Base-by-base conservation (phyloP, 1,139 yeast genomes). In the Groenewaldozyma sp. region DNA sequence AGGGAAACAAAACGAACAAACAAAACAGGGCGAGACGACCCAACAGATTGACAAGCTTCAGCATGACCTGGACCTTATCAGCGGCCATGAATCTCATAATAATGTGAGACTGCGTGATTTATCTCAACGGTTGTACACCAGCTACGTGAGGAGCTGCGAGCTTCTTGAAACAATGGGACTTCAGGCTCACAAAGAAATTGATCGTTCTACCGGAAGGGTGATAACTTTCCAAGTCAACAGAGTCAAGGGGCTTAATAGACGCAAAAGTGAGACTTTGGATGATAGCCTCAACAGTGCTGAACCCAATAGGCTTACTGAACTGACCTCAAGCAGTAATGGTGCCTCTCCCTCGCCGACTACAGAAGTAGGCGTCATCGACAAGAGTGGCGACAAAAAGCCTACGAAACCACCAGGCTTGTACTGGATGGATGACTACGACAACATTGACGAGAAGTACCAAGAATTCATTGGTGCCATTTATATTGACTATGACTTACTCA, bases 101-200 rank as follows among this genome's bases (percentile, higher is more conserved):
- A 43, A 48, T 33, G 43, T 46, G 14, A 42, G 51, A 26, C 54
- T 67, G 24, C 60, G 60, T 28, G 68, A 62, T 31, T 47, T 70
- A 35, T 58, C 68, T 34, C 60, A 58, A 37, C 55, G 63, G 28
- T 48, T 68, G 13, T 60, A 52, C 42, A 55, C 62, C 4, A 59
- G 64, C 28, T 55, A 68, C 40, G 52, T 56, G n/a, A 58, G 78
- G 31, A 68, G 74, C 39, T 76, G 83, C 50, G 65, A 72, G 39
- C 64, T 82, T 2, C 64, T 88, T 39, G 95, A 84, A 53, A 71
- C 82, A 1, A 77, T 87, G 70, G 97, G 97, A 1, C 65, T 88
- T 39, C 65, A 61, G 45, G 62, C 63, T 1, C 44, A 52, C 22
- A 58, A 58, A 34, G 58, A 52, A 35, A 38, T 50, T 28, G 63